Evolutionary conservation across 2,329 filamentous ascomycete species (phyloP).

Genomic region (Aspergillus ruber): DNA sequence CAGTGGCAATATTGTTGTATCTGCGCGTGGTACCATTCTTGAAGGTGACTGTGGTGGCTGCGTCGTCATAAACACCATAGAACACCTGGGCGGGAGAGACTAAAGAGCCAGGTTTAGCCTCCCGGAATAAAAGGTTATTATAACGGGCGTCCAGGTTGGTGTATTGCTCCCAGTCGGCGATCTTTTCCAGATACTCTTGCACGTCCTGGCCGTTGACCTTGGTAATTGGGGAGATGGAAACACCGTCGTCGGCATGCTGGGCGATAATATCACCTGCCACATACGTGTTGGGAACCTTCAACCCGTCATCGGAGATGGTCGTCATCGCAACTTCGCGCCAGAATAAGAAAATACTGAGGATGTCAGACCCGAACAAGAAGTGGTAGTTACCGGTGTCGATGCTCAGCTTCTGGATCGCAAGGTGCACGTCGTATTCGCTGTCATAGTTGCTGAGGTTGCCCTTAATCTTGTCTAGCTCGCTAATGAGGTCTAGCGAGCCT

Average conservation of each 20-base stretch:
- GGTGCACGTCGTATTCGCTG: constrained; percentile 8
- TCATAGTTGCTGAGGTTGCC: constrained; percentile 3
- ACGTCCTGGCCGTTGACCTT: constrained; percentile 26
- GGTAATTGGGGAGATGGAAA: constrained; percentile 17
- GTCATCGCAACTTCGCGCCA: constrained; percentile 1
- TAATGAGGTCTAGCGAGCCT: constrained; percentile 5
- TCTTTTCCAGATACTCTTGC: constrained; percentile 16
- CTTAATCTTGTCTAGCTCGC: constrained; percentile 8
- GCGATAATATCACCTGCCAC: constrained; percentile 10
- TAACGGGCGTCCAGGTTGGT: constrained; percentile 28
- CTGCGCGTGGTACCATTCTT: constrained; percentile 20
- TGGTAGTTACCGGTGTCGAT: constrained; percentile 7
- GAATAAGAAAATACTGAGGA: constrained; percentile 5
- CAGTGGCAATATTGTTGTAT: neutral
- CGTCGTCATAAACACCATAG: constrained; percentile 19
- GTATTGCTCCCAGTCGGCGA: constrained; percentile 11
- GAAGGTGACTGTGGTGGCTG: constrained; percentile 22
- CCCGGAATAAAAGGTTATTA: constrained; percentile 23
- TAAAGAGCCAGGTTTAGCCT: constrained; percentile 2
- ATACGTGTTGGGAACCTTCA: constrained; percentile 1
- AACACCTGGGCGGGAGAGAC: constrained; percentile 1
- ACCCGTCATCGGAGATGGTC: constrained; percentile 5
- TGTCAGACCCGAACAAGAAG: constrained; percentile 5
- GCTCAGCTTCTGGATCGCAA: constrained; percentile 4
- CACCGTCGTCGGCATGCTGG: constrained; percentile 6